Conservation (phyloP, 257 asterid genomes). For the Scutellaria baicalensis region DNA sequence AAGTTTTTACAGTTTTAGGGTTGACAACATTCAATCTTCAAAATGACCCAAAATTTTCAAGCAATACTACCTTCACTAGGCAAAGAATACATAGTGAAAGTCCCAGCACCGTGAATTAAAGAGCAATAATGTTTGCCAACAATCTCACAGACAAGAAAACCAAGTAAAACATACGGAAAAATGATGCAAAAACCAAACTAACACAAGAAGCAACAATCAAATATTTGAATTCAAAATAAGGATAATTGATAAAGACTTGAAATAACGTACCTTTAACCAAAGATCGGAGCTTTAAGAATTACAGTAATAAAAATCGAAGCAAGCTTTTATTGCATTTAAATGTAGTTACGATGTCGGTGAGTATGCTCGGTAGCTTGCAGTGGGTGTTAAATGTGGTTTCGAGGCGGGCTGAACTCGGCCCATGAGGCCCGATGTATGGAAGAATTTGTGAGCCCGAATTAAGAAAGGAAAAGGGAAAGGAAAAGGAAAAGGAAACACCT, state of each 20-base stretch:
- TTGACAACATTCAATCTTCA: neutral
- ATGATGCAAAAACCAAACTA: neutral
- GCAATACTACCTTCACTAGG: neutral
- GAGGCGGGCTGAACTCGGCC: too few species aligned
- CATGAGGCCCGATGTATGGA: too few species aligned
- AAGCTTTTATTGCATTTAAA: neutral
- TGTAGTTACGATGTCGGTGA: neutral
- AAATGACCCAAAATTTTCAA: neutral
- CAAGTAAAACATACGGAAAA: neutral
- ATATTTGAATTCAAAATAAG: neutral
- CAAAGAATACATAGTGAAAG: neutral
- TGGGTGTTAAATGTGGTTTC: neutral
- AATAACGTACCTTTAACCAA: conserved; percentile 9
- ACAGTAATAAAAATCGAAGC: conserved; percentile 1
- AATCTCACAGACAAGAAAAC: conserved; percentile 3
- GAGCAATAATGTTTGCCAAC: neutral
- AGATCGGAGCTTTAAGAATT: neutral
- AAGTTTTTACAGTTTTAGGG: neutral
- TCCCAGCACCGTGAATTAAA: neutral
- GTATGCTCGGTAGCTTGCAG: neutral
- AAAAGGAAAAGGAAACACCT: neutral
- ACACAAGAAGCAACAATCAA: neutral
- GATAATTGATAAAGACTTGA: neutral
- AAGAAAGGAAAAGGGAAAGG: neutral
- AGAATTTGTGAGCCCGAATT: too few species aligned